Evolutionary conservation across 2,329 filamentous ascomycete species (phyloP), one percentile per base, ranked within the genome.

Genomic region (Beauveria rudraprayagi): DNA sequence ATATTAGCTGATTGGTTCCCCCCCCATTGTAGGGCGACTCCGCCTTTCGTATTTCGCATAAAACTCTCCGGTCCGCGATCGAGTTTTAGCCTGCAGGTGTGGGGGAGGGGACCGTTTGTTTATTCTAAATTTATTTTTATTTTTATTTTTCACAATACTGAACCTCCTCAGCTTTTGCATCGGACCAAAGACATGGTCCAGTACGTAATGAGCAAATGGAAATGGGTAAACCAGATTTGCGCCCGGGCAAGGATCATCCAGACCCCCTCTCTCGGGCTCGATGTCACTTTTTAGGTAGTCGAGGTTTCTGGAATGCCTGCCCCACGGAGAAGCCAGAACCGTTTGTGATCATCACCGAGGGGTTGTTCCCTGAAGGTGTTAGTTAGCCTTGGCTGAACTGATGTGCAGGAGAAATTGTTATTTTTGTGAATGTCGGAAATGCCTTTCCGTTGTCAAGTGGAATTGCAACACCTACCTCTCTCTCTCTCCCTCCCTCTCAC

Each of bases 41-140:
- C 22, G 26, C 43, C 30, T 22, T 26, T 57, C 44, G 55, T 57
- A 57, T 57, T 50, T 57, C 55, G 55, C 44, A 50, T 41, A 57
- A 26, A 26, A 9, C 11, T 30, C 8, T 30, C 17, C 19, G 43
- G 44, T 50, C 16, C 30, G 44, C 43, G 43, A 57, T 50, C 55
- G 34, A 50, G 28, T 24, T 47, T 17, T 17, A 9, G 16, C 26
- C 34, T 47, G 55, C 28, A 40, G 19, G 28, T 30, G 28, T 28
- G 7, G 26, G 28, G 41, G 26, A n/a, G 16, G 48, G 1, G 4
- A 6, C 5, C 30, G 30, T 28, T 19, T 19, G 28, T 9, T 57
- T 40, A 47, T 26, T 22, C n/a, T 22, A 22, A 22, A 22, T 22
- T 48, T 30, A 16, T 16, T n/a, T 41, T 41, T 24, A 14, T 5